phyloP scores from a whole-genome alignment of 495 filamentous ascomycete genomes.

The Immersiella caudata region DNA sequence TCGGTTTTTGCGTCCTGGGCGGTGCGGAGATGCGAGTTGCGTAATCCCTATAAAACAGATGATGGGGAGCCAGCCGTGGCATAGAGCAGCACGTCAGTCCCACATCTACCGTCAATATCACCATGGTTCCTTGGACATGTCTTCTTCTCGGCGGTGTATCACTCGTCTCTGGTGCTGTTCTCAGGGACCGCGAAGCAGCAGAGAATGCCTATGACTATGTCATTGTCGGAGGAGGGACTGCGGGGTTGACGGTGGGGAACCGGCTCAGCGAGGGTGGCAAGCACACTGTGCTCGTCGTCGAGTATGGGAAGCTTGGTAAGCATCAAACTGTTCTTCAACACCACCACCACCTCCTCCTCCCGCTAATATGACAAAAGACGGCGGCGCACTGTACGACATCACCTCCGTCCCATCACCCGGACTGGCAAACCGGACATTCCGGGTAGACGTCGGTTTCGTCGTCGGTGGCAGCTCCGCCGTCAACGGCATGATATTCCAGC shows the following conservation, averaged over 20 bases:
- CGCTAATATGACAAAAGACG: constrained; percentile 17
- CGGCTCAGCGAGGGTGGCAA: constrained; percentile 41
- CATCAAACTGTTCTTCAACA: neutral
- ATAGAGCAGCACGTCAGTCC: neutral
- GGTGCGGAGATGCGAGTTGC: no score
- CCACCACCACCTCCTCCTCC: no score
- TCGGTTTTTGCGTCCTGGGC: no score
- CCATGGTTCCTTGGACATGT: neutral
- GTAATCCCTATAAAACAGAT: no score
- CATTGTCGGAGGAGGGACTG: constrained; percentile 12
- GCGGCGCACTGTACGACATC: constrained; percentile 35
- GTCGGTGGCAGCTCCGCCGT: constrained; percentile 53
- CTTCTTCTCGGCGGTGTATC: neutral
- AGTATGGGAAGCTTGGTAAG: constrained; percentile 25
- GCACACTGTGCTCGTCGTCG: constrained; percentile 29
- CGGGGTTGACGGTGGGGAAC: constrained; percentile 38
- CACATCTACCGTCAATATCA: no score
- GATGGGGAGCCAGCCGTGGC: no score
- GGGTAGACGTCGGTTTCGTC: constrained; percentile 39
- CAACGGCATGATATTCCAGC: constrained; percentile 50
- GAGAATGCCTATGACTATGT: constrained; percentile 9
- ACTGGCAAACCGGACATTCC: constrained; percentile 38
- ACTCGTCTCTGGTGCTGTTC: neutral
- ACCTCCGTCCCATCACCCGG: constrained; percentile 42
- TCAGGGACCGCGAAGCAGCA: neutral